phyloP scores from a whole-genome alignment of 768 basidiomycete species.

The Tephrocybe sp. region DNA sequence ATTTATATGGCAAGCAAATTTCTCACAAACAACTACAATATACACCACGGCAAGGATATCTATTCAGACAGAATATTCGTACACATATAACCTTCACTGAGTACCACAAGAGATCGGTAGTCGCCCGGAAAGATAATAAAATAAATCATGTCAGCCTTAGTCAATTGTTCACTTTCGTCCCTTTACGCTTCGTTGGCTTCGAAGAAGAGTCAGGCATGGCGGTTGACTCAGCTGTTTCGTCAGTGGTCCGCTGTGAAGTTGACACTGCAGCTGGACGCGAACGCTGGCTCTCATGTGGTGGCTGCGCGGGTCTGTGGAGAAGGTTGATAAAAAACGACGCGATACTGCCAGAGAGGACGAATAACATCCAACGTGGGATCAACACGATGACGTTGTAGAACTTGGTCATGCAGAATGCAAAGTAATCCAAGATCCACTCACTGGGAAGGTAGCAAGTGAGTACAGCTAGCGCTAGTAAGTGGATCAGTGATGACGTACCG shows the following conservation, averaged over 20 bases:
- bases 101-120: too few relatives aligned
- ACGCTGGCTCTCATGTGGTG: neutral
- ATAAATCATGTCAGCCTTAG: neutral
- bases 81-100: too few relatives aligned
- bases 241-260: neutral
- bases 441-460: conserved; percentile 32
- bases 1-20: too few relatives aligned
- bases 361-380: conserved; percentile 72
- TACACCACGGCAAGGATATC: too few relatives aligned
- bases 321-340: conserved; percentile 68
- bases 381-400: conserved; percentile 49
- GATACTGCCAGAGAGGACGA: conserved; percentile 60
- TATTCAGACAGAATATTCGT: too few relatives aligned
- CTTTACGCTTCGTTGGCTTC: conserved; percentile 16
- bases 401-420: conserved; percentile 47
- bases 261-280: neutral
- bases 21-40: too few relatives aligned
- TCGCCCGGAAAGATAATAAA: neutral
- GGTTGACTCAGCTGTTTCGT: neutral
- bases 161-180: conserved; percentile 9
- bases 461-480: neutral
- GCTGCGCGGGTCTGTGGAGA: conserved; percentile 42
- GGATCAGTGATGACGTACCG: conserved; percentile 39
- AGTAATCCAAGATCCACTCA: conserved; percentile 64
- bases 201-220: conserved; percentile 8